Evolutionary conservation across 73 alveolate genomes (phyloP).

Genomic region (Paramecium primaurelia): DNA sequence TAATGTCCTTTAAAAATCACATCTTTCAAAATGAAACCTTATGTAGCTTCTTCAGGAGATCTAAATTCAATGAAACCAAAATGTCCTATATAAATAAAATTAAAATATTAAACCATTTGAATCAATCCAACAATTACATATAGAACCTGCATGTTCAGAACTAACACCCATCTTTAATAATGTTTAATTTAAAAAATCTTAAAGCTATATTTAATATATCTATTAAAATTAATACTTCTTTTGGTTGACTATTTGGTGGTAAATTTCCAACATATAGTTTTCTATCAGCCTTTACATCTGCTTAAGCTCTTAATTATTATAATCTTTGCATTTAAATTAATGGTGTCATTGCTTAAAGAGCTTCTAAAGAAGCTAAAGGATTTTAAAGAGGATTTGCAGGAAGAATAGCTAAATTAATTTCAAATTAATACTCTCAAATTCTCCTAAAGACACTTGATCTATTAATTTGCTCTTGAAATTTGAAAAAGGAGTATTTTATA

Average conservation of each 20-base stretch:
- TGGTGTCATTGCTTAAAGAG: constrained; percentile 40
- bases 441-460: constrained; percentile 6
- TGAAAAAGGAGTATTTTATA: constrained; percentile 17
- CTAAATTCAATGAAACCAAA: constrained; percentile 96
- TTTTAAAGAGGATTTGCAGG: constrained; percentile 32
- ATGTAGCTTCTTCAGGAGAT: constrained; percentile 93
- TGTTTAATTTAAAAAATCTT: constrained; percentile 37
- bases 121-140: constrained; percentile 81
- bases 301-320: constrained; percentile 33
- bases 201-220: neutral
- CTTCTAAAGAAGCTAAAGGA: constrained; percentile 32
- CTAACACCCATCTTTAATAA: constrained; percentile 38
- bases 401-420: neutral
- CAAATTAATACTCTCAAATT: neutral
- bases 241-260: constrained; percentile 77
- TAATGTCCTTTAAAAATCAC: constrained; percentile 80
- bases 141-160: constrained; percentile 79
- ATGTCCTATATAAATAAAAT: neutral
- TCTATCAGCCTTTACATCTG: constrained; percentile 75
- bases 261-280: constrained; percentile 95
- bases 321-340: constrained; percentile 36
- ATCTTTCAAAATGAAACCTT: constrained; percentile 83
- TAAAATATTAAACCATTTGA: constrained; percentile 51
- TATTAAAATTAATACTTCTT: neutral
- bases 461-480: neutral